These are phyloP conservation scores for Vitis hybrid DNA, from an alignment of 177 flowering plant genomes.

Conservation along the genomic window DNA sequence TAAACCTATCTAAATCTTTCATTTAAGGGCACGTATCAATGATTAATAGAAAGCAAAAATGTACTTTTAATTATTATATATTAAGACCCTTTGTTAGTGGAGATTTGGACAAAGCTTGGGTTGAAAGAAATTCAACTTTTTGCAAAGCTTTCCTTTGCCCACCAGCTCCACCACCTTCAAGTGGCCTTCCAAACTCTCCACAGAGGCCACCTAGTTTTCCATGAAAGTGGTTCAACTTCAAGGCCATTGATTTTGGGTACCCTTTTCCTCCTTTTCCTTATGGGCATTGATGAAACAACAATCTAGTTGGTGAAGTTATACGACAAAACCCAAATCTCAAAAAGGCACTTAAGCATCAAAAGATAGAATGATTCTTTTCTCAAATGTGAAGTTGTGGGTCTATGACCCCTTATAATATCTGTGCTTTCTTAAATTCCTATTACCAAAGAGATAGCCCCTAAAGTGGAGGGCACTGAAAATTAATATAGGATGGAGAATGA, in stretches of 20 bases:
- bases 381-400: too few relatives aligned
- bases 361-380: too few relatives aligned
- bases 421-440: too few relatives aligned
- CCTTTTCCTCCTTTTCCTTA: not conserved
- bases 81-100: constrained; percentile 7
- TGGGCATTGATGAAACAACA: too few relatives aligned
- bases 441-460: too few relatives aligned
- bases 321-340: too few relatives aligned
- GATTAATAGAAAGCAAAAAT: not conserved
- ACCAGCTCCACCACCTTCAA: not conserved
- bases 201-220: constrained; percentile 4
- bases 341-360: too few relatives aligned
- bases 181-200: constrained; percentile 5
- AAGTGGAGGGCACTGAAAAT: too few relatives aligned
- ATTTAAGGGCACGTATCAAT: not conserved
- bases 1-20: not conserved
- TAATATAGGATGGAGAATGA: too few relatives aligned
- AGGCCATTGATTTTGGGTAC: not conserved
- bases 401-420: too few relatives aligned
- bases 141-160: not conserved
- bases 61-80: not conserved
- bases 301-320: too few relatives aligned
- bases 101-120: constrained; percentile 17
- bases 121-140: constrained; percentile 24
- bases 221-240: not conserved